These are phyloP conservation scores for Isoetes engelmannii DNA, from an alignment of 83 land plant genomes.

Conservation along the genomic window DNA sequence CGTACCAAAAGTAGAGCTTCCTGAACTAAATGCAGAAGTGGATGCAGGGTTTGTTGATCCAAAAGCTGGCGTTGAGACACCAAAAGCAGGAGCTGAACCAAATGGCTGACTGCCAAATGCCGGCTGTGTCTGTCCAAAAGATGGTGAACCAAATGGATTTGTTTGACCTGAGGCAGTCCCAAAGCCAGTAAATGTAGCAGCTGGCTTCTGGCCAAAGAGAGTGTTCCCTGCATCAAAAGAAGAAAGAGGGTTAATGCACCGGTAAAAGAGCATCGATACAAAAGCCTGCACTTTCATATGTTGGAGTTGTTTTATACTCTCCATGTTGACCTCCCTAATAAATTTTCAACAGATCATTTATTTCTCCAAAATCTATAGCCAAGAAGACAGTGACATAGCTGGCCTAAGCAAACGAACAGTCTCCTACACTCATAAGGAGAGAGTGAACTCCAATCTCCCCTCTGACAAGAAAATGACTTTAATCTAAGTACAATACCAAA, in stretches of 20 bases:
- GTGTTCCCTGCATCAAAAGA: slow-evolving; percentile 37
- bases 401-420: no score
- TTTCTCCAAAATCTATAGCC: no score
- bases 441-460: no score
- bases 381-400: no score
- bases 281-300: not conserved
- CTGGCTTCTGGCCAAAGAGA: slow-evolving; percentile 63
- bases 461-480: no score
- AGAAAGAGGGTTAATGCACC: not conserved
- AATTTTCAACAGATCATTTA: no score
- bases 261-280: not conserved
- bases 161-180: slow-evolving; percentile 54
- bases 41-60: slow-evolving; percentile 35
- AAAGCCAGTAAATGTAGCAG: slow-evolving; percentile 50
- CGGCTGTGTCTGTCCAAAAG: slow-evolving; percentile 55
- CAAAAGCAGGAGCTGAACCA: slow-evolving; percentile 34
- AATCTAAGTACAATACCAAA: no score
- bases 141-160: slow-evolving; percentile 67
- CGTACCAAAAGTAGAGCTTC: slow-evolving; percentile 36
- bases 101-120: slow-evolving; percentile 42
- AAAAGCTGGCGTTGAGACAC: slow-evolving; percentile 32
- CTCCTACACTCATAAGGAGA: no score
- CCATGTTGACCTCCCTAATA: no score
- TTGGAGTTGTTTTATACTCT: not conserved
- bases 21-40: slow-evolving; percentile 46